phyloP scores from a whole-genome alignment of 2,329 filamentous ascomycete species.

The Dactylonectria estremocensis region DNA sequence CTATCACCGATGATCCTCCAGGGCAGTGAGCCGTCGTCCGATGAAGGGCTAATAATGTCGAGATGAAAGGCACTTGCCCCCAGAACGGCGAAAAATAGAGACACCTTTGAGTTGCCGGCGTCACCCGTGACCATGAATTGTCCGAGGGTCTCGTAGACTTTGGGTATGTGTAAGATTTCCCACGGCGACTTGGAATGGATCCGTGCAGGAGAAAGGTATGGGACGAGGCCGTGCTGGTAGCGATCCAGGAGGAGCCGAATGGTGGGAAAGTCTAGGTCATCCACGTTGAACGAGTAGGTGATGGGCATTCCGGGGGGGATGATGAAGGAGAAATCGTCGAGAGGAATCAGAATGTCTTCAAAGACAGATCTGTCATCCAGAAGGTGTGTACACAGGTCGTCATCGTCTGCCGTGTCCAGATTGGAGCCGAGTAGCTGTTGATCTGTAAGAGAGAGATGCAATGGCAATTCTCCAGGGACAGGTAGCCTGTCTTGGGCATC shows the following conservation, averaged over 20 bases:
- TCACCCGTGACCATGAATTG: conserved; percentile 22
- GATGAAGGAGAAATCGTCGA: conserved; percentile 5
- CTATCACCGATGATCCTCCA: conserved; percentile 13
- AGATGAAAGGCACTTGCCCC: conserved; percentile 24
- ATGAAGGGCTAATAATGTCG: conserved; percentile 10
- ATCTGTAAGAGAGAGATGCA: background rate
- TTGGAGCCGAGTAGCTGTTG: background rate
- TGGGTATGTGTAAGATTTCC: conserved; percentile 19
- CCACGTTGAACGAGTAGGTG: conserved; percentile 17
- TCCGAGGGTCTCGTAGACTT: conserved; percentile 22
- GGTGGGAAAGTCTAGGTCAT: conserved; percentile 22
- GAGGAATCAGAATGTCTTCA: background rate
- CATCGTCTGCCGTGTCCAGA: background rate
- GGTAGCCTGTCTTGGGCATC: background rate
- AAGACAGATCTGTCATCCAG: background rate
- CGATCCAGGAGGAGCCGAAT: conserved; percentile 20
- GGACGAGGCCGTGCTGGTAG: conserved; percentile 18
- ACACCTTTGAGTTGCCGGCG: conserved; percentile 21
- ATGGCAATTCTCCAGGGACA: background rate
- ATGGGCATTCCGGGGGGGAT: conserved; percentile 11
- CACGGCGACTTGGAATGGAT: conserved; percentile 22
- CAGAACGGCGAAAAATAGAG: conserved; percentile 16
- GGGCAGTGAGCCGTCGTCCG: background rate
- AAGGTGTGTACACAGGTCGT: background rate
- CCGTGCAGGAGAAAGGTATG: conserved; percentile 16